Conservation (phyloP, 2,329 filamentous ascomycete genomes). For the Nothophaeocryptopus gaeumannii region DNA sequence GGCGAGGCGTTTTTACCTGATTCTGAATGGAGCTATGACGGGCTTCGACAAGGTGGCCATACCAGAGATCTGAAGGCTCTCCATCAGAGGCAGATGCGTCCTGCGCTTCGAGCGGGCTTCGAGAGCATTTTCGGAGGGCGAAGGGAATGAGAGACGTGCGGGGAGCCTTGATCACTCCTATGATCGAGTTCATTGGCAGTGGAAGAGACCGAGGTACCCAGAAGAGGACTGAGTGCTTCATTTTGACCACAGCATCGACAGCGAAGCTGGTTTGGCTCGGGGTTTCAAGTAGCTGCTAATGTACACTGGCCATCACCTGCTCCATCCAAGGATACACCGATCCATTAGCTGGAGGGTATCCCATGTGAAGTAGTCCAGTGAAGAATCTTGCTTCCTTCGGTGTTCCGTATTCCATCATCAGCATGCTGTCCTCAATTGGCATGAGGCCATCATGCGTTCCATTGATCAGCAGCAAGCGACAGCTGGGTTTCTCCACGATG, state of each 20-base stretch:
- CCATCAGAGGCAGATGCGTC: no score
- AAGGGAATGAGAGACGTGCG: no score
- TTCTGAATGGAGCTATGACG: conserved; percentile 11
- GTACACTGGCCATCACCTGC: conserved; percentile 43
- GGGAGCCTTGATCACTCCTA: no score
- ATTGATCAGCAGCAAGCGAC: conserved; percentile 59
- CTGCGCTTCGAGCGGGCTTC: no score
- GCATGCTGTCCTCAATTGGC: conserved; percentile 65
- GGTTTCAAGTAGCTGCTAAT: no score
- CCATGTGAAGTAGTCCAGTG: conserved; percentile 62
- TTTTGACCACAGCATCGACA: no score
- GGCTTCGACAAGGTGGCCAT: conserved; percentile 7
- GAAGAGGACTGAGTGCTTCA: no score
- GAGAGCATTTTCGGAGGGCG: no score
- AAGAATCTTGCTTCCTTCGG: conserved; percentile 67
- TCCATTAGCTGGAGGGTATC: conserved; percentile 60
- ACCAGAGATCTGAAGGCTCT: neutral
- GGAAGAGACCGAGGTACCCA: no score
- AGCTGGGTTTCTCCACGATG: conserved; percentile 55
- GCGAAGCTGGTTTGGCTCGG: no score
- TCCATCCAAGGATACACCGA: conserved; percentile 63
- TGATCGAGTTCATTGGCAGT: no score
- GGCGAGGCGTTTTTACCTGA: conserved; percentile 6
- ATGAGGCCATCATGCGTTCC: conserved; percentile 63
- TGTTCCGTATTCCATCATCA: conserved; percentile 62